Conservation (phyloP, 352 stramenopile genomes). For the Halophytophthora polymorphica region DNA sequence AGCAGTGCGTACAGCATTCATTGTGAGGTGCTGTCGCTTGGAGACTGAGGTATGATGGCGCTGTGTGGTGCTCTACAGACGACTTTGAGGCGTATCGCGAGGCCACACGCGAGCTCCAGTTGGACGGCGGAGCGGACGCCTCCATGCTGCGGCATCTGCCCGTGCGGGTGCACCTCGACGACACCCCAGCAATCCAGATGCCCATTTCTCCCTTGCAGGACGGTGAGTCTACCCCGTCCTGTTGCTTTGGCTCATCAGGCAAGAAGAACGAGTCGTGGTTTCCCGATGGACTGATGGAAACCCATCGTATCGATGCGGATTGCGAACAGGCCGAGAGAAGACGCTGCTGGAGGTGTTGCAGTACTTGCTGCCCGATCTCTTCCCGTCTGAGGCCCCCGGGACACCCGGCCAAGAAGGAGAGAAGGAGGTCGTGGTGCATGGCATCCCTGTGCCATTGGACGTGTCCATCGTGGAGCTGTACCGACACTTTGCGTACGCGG, state of each 20-base stretch:
- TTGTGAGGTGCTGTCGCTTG: neutral
- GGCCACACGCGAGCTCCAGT: slow-evolving; percentile 45
- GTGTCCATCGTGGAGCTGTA: slow-evolving; percentile 66
- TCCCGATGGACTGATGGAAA: neutral
- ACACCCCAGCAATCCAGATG: slow-evolving; percentile 64
- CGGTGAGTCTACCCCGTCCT: slow-evolving; percentile 12
- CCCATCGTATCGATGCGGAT: neutral
- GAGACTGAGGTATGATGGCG: neutral
- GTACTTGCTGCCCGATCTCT: slow-evolving; percentile 65
- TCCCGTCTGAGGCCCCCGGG: slow-evolving; percentile 13
- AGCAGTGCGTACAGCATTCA: slow-evolving; percentile 39
- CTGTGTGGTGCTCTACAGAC: slow-evolving; percentile 15
- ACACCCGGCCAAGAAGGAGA: slow-evolving; percentile 3
- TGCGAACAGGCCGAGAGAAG: slow-evolving; percentile 33
- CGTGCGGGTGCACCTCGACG: slow-evolving; percentile 58
- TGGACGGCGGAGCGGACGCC: slow-evolving; percentile 30
- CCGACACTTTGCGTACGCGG: slow-evolving; percentile 59
- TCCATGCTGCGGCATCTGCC: slow-evolving; percentile 49
- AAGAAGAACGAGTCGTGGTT: neutral
- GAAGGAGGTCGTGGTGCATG: slow-evolving; percentile 52
- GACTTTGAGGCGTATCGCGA: slow-evolving; percentile 52
- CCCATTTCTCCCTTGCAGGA: slow-evolving; percentile 51
- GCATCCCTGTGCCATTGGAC: slow-evolving; percentile 39
- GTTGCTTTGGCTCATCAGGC: neutral
- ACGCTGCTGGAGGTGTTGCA: slow-evolving; percentile 46